Base-by-base conservation (phyloP, 371 early-diverging fungal species). In the Chytridium lagenaria region DNA sequence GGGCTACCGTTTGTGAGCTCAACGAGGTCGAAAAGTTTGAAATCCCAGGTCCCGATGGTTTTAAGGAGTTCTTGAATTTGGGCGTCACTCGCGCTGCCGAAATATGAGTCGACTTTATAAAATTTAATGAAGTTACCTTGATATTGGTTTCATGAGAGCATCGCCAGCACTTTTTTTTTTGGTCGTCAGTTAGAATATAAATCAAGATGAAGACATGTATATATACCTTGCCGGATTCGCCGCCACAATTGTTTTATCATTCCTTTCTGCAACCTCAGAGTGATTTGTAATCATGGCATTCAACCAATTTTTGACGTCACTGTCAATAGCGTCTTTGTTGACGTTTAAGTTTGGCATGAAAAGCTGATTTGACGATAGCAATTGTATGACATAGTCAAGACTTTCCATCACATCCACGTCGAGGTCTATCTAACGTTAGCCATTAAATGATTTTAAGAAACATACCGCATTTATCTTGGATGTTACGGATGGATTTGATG, bases 331-430 rank as follows among this genome's bases (percentile, higher is more conserved):
- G 30, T 76, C 74, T 2, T 71, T 75, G 23, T 64, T 76, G 34
- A 69, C 73, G 38, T 80, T 79, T 49, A 83, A 66, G 69, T 85
- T 78, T 16, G 84, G 82, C 70, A 78, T 57, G 71, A 83, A 85
- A 49, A 85, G 75, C 65, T 83, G 78, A 68, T 83, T 83, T 0
- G 86, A 85, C 23, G 83, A 80, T 38, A 86, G 71, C 16, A 86
- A 65, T 33, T 74, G 67, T 31, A 86, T 74, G 19, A 81, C 86
- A 50, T 83, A 83, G 68, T 86, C 83, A 19, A 84, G 55, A 36
- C 69, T 73, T 70, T 82, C 82, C 61, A 76, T 72, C 16, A 75
- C 59, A 16, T 84, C 82, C n/a, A 59, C 70, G 67, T 80, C 79
- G 23, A 81, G 67, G 31, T 73, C 77, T 74, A 23, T 50, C 5